These are phyloP conservation scores for Phytophthora colocasiae DNA, from an alignment of 352 stramenopile species.

Conservation along the genomic window DNA sequence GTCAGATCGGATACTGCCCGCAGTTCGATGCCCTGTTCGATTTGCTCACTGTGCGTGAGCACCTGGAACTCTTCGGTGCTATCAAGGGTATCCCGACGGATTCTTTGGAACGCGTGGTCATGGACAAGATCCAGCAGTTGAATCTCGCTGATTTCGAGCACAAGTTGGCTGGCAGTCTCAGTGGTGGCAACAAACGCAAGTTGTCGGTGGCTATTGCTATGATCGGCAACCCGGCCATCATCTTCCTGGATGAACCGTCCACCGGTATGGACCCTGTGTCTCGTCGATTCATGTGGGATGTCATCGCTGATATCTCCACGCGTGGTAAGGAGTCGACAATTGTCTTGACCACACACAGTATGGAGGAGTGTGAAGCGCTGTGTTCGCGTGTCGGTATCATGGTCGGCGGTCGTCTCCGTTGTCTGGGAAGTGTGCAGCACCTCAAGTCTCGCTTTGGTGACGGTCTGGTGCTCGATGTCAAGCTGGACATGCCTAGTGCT, in stretches of 20 bases:
- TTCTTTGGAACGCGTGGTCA: constrained; percentile 62
- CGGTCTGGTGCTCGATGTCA: constrained; percentile 90
- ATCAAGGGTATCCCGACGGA: constrained; percentile 83
- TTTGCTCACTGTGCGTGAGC: constrained; percentile 79
- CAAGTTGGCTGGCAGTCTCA: constrained; percentile 83
- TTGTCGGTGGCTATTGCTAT: constrained; percentile 80
- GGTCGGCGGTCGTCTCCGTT: constrained; percentile 78
- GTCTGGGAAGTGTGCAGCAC: constrained; percentile 92
- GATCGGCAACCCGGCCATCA: constrained; percentile 93
- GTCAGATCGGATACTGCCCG: constrained; percentile 93
- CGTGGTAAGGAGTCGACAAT: constrained; percentile 77
- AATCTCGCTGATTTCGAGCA: constrained; percentile 53
- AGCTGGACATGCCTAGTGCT: constrained; percentile 35
- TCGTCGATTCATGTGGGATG: constrained; percentile 94
- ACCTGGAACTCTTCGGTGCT: constrained; percentile 87
- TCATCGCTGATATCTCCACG: constrained; percentile 85
- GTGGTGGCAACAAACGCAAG: constrained; percentile 90
- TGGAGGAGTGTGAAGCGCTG: constrained; percentile 96
- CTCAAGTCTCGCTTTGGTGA: constrained; percentile 85
- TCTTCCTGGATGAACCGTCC: constrained; percentile 93
- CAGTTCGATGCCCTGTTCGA: constrained; percentile 92
- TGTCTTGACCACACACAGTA: constrained; percentile 95
- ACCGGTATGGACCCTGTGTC: constrained; percentile 96
- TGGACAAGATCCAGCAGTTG: constrained; percentile 84
- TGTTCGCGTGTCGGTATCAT: constrained; percentile 97